phyloP scores from a whole-genome alignment of 345 rosid genomes.

The Limnanthes douglasii region DNA sequence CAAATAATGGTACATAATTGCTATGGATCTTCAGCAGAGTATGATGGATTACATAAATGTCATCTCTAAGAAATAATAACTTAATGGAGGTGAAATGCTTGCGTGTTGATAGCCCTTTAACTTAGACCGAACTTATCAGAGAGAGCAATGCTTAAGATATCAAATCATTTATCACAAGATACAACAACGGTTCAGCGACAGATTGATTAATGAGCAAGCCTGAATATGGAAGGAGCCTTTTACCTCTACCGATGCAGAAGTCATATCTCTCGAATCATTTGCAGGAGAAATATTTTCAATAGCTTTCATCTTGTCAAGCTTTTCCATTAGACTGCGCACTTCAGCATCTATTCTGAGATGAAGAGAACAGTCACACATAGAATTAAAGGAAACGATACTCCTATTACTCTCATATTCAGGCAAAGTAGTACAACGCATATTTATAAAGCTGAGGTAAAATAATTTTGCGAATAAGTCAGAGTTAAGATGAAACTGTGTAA shows the following conservation, averaged over 20 bases:
- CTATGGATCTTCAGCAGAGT: background rate
- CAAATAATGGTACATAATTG: background rate
- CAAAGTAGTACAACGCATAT: background rate
- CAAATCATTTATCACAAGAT: background rate
- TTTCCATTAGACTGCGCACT: conserved; percentile 42
- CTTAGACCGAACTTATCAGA: too few relatives aligned
- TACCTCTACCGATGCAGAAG: conserved; percentile 36
- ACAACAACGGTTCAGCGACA: background rate
- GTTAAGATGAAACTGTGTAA: background rate
- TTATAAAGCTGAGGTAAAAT: too few relatives aligned
- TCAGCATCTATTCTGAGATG: conserved; percentile 91
- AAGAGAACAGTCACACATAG: conserved; percentile 17
- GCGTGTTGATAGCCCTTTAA: too few relatives aligned
- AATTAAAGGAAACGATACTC: conserved; percentile 8
- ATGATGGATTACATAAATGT: too few relatives aligned
- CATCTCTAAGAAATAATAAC: too few relatives aligned
- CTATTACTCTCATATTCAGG: conserved; percentile 3
- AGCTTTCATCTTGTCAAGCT: conserved; percentile 36
- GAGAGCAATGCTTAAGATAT: too few relatives aligned
- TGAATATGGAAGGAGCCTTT: conserved; percentile 7
- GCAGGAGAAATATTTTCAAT: conserved; percentile 17
- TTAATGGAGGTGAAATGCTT: too few relatives aligned
- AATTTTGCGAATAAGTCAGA: too few relatives aligned
- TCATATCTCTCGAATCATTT: conserved; percentile 22
- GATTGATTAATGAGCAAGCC: background rate